Conservation (phyloP, 129 eudicot species). For the Lactuca saligna region DNA sequence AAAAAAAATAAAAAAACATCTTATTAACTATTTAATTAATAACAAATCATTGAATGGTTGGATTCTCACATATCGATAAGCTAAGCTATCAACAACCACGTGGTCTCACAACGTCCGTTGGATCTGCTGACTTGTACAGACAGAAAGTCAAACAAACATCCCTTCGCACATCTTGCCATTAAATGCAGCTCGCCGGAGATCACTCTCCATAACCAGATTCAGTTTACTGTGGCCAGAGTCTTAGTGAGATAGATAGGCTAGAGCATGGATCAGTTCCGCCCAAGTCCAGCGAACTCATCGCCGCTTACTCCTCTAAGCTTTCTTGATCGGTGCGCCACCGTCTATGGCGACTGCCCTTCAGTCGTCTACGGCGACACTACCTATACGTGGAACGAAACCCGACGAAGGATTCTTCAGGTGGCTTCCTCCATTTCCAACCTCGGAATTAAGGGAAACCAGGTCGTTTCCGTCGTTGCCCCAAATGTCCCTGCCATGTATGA, state of each 20-base stretch:
- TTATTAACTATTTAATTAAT: too few species aligned
- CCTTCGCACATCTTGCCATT: neutral
- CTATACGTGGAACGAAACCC: conserved; percentile 51
- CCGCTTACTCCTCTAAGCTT: conserved; percentile 45
- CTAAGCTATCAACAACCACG: neutral
- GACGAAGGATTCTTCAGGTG: conserved; percentile 37
- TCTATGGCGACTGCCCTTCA: conserved; percentile 50
- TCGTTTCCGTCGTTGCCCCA: conserved; percentile 64
- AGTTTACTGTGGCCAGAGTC: neutral
- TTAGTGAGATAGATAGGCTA: neutral
- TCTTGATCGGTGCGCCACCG: conserved; percentile 51
- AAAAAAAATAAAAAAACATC: too few species aligned
- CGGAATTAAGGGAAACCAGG: conserved; percentile 36
- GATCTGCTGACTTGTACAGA: neutral
- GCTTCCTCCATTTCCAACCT: conserved; percentile 48
- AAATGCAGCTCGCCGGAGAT: neutral
- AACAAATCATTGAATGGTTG: neutral
- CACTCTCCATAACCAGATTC: neutral
- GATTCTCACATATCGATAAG: neutral
- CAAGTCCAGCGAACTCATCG: conserved; percentile 36
- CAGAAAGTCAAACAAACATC: neutral
- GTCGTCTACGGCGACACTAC: conserved; percentile 30
- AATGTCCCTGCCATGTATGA: conserved; percentile 64
- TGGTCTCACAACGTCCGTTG: neutral
- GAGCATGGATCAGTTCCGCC: conserved; percentile 40